Conservation (phyloP, 139 green algal genomes). For the Eudorina sp. region DNA sequence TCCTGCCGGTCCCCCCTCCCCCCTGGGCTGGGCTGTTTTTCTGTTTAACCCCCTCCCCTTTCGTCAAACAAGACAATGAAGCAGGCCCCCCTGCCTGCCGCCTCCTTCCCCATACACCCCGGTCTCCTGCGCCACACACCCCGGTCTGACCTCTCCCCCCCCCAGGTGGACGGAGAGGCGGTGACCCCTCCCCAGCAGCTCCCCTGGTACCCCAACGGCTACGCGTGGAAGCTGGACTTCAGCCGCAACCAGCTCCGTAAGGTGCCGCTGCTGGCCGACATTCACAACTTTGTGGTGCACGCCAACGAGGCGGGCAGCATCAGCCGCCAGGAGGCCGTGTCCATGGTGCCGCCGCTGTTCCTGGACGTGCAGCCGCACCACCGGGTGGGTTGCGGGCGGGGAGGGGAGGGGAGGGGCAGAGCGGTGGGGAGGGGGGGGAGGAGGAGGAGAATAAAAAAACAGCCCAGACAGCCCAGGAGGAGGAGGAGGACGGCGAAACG, state of each 20-base stretch:
- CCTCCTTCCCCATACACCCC: not conserved
- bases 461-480: no score
- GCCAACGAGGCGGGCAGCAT: conserved; percentile 92
- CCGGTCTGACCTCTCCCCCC: not conserved
- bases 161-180: conserved; percentile 63
- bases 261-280: conserved; percentile 72
- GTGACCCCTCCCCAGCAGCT: conserved; percentile 79
- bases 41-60: not conserved
- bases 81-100: no score
- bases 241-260: conserved; percentile 90
- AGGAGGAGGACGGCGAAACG: no score
- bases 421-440: not conserved
- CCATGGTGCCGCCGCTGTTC: conserved; percentile 98
- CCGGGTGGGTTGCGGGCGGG: conserved; percentile 54
- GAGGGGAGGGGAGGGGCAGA: not conserved
- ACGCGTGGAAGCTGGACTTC: conserved; percentile 96
- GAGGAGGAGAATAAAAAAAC: not conserved
- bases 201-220: conserved; percentile 94
- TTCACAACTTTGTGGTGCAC: conserved; percentile 85
- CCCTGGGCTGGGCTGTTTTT: not conserved
- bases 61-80: no score
- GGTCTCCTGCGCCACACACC: no score
- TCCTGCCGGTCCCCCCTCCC: not conserved
- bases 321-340: conserved; percentile 98
- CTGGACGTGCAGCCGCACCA: conserved; percentile 96